Evolutionary conservation across 768 basidiomycete genomes (phyloP).

Genomic region (Mrakia blollopis): DNA sequence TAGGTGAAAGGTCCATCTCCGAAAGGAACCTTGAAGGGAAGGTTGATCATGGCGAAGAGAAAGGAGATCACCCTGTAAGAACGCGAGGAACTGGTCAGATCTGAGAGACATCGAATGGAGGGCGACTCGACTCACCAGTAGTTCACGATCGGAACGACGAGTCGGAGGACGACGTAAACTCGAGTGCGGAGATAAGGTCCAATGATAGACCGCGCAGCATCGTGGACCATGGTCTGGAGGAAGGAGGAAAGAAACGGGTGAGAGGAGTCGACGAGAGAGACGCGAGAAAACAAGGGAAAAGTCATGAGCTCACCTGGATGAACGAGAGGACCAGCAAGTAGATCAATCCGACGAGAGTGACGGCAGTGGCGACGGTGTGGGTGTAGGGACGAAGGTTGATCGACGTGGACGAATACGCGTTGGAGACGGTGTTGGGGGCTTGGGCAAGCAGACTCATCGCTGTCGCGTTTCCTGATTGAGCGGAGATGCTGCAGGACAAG

Average conservation of each 20-base stretch:
- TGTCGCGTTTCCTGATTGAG: conserved; percentile 45
- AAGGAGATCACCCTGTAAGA: conserved; percentile 47
- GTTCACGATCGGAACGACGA: conserved; percentile 40
- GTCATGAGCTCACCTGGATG: not conserved
- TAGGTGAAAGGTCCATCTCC: conserved; percentile 35
- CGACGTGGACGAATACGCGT: conserved; percentile 43
- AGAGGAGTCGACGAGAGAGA: not conserved
- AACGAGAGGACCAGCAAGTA: conserved; percentile 39
- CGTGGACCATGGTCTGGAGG: conserved; percentile 14
- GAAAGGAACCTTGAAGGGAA: conserved; percentile 36
- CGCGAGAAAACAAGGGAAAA: not conserved
- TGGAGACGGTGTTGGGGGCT: conserved; percentile 48
- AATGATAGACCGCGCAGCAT: conserved; percentile 11
- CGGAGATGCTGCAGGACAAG: conserved; percentile 33
- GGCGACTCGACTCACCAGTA: conserved; percentile 4
- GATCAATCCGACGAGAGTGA: conserved; percentile 50
- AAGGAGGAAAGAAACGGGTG: not conserved
- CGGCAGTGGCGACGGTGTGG: conserved; percentile 46
- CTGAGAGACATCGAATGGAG: not conserved
- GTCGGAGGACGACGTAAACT: conserved; percentile 45
- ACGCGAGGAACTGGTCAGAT: not conserved
- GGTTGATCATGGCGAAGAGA: conserved; percentile 49
- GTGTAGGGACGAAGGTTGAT: conserved; percentile 49
- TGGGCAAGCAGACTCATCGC: conserved; percentile 46
- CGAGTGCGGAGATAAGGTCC: conserved; percentile 45